Conservation (phyloP, 495 filamentous ascomycete genomes). For the Zalerion maritima region DNA sequence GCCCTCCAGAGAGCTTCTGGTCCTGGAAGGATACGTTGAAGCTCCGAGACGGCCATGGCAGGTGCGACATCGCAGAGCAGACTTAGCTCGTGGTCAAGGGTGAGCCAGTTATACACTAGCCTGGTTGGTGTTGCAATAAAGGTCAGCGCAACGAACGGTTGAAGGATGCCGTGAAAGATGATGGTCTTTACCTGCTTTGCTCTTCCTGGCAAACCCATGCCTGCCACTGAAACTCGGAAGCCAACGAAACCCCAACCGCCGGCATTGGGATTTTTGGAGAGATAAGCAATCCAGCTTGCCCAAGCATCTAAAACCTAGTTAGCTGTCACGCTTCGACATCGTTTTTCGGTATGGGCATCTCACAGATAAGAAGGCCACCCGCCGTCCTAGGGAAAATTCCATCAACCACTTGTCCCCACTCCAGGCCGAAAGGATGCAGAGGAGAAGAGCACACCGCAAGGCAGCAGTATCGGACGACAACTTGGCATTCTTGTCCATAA, state of each 20-base stretch:
- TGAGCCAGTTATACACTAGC: constrained; percentile 34
- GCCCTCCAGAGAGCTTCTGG: too few species aligned
- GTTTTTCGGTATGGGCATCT: too few species aligned
- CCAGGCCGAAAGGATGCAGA: constrained; percentile 32
- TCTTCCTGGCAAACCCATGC: constrained; percentile 30
- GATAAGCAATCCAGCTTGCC: constrained; percentile 21
- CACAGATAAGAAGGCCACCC: constrained; percentile 35
- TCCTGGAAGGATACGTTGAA: constrained; percentile 28
- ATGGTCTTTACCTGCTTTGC: constrained; percentile 21
- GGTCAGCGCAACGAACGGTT: not conserved
- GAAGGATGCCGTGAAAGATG: too few species aligned
- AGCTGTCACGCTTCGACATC: constrained; percentile 6
- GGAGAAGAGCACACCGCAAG: constrained; percentile 29
- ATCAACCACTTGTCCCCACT: constrained; percentile 39
- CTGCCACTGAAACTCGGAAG: constrained; percentile 24
- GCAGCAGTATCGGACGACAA: constrained; percentile 29
- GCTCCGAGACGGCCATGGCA: constrained; percentile 29
- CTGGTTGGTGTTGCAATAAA: constrained; percentile 9
- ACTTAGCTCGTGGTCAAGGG: constrained; percentile 34
- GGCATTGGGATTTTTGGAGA: constrained; percentile 3
- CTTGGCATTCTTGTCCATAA: constrained; percentile 35
- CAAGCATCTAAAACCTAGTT: constrained; percentile 27
- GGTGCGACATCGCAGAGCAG: constrained; percentile 30
- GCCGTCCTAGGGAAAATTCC: constrained; percentile 36
- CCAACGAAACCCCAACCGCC: constrained; percentile 2